Evolutionary conservation across 257 asterid genomes (phyloP).

Genomic region (Solanum neorickii): DNA sequence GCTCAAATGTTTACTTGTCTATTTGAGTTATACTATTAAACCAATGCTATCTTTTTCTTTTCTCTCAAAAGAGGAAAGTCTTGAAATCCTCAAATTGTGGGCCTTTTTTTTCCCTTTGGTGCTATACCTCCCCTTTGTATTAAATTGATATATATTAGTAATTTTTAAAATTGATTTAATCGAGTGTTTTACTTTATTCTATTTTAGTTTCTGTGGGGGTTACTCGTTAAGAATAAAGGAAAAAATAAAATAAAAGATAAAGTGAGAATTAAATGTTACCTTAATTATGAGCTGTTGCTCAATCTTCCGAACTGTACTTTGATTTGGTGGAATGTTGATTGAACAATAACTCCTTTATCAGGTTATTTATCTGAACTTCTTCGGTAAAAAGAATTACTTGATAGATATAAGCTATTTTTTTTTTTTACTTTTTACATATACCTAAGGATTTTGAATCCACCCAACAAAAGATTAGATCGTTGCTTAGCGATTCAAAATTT

Average conservation of each 20-base stretch:
- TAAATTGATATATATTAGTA: background rate
- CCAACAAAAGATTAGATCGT: background rate
- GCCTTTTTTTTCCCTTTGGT: background rate
- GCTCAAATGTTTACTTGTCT: background rate
- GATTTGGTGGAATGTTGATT: background rate
- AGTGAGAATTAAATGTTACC: background rate
- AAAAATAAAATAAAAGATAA: background rate
- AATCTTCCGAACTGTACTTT: background rate
- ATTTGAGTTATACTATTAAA: background rate
- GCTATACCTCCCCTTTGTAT: background rate
- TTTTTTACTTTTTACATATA: background rate
- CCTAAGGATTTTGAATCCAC: background rate
- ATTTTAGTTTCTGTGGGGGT: background rate
- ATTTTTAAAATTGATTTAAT: background rate
- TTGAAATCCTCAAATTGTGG: background rate
- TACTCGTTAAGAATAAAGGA: background rate
- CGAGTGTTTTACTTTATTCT: background rate
- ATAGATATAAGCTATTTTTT: no score
- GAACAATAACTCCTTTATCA: background rate
- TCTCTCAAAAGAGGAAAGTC: background rate
- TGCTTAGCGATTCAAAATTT: background rate
- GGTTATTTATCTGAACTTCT: background rate
- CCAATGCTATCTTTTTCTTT: background rate
- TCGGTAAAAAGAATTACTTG: no score
- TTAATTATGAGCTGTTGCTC: background rate